These are phyloP conservation scores for Toxicodendron radicans DNA, from an alignment of 345 rosid species.

Conservation along the genomic window DNA sequence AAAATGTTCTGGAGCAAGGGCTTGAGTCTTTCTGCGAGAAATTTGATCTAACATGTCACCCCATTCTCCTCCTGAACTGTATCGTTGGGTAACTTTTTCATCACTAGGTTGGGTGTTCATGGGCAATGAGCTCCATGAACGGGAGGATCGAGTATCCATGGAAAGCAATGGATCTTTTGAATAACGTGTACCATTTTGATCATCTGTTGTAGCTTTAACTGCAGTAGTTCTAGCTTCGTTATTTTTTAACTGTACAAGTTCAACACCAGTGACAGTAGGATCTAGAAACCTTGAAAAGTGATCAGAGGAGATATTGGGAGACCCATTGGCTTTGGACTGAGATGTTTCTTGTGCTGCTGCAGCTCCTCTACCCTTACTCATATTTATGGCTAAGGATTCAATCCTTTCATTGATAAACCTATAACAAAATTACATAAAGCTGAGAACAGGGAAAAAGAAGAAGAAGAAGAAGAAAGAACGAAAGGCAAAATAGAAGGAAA, in stretches of 20 bases:
- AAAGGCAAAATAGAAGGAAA: slow-evolving; percentile 16
- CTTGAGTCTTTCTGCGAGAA: slow-evolving; percentile 80
- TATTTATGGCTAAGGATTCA: slow-evolving; percentile 63
- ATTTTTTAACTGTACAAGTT: slow-evolving; percentile 79
- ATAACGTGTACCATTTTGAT: slow-evolving; percentile 34
- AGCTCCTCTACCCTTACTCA: slow-evolving; percentile 53
- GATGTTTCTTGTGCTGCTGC: slow-evolving; percentile 52
- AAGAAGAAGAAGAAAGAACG: background rate
- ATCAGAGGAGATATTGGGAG: slow-evolving; percentile 62
- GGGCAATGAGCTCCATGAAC: slow-evolving; percentile 71
- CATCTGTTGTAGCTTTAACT: slow-evolving; percentile 38
- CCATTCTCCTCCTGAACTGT: slow-evolving; percentile 71
- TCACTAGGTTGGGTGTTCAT: slow-evolving; percentile 44
- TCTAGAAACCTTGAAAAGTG: slow-evolving; percentile 68
- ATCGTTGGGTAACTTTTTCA: slow-evolving; percentile 43
- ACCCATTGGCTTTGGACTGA: slow-evolving; percentile 52
- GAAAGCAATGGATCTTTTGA: slow-evolving; percentile 96
- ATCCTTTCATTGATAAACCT: slow-evolving; percentile 96
- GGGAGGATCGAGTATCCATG: slow-evolving; percentile 68
- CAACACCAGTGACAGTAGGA: slow-evolving; percentile 89
- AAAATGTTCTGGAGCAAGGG: slow-evolving; percentile 93
- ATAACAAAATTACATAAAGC: slow-evolving; percentile 27
- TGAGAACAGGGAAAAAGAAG: slow-evolving; percentile 17
- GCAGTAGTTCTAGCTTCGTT: slow-evolving; percentile 42
- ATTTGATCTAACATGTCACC: slow-evolving; percentile 74